Conservation (phyloP, 75 land plant genomes). For the Selaginella tamariscina region DNA sequence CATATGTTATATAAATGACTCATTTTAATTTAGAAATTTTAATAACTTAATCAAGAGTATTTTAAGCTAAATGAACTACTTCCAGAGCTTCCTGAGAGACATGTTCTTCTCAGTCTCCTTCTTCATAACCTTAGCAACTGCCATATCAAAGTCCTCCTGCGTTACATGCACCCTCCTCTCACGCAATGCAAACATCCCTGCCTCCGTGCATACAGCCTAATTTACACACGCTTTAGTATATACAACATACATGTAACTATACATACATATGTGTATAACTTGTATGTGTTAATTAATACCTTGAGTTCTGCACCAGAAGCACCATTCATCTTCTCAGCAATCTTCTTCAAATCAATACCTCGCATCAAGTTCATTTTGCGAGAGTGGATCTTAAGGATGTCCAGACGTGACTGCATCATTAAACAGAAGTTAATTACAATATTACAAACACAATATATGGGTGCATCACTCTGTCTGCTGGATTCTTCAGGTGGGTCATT, state of each 20-base stretch:
- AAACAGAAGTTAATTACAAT: neutral
- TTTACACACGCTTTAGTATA: neutral
- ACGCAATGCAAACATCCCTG: conserved; percentile 95
- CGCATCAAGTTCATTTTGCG: conserved; percentile 96
- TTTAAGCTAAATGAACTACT: conserved; percentile 42
- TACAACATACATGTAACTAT: too few species aligned
- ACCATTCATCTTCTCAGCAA: conserved; percentile 93
- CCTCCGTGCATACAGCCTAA: conserved; percentile 98
- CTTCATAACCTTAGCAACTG: conserved; percentile 98
- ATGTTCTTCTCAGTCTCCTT: conserved; percentile 98
- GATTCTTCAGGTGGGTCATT: too few species aligned
- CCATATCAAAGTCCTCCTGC: conserved; percentile 98
- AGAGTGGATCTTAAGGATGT: conserved; percentile 88
- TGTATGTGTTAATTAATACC: conserved; percentile 28
- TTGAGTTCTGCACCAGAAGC: conserved; percentile 98
- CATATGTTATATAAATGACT: neutral
- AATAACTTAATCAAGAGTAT: too few species aligned
- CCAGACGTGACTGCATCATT: conserved; percentile 70
- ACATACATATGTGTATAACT: too few species aligned
- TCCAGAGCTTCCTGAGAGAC: conserved; percentile 91
- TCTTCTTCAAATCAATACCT: conserved; percentile 91
- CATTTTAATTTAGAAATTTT: neutral
- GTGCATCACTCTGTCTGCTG: too few species aligned
- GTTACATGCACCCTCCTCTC: conserved; percentile 95
- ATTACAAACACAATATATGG: neutral